Percentiles rank a stretch among this genome's conserved stretches.
Evolutionary conservation across 23 red algal genomes (phyloP).

Genomic region (Gracilariopsis chorda): DNA sequence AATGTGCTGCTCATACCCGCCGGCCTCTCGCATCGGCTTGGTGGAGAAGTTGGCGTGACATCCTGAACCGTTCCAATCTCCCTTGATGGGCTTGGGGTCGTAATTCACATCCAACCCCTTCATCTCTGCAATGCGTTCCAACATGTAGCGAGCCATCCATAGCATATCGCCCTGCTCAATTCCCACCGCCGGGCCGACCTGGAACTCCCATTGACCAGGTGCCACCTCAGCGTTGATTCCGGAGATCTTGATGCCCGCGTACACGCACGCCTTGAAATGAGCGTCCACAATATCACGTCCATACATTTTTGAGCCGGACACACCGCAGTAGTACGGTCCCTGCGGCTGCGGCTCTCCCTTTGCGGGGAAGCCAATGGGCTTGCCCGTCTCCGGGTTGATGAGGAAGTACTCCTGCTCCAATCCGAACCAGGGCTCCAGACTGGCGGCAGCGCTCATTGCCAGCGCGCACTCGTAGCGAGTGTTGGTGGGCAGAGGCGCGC

Average conservation of each 20-base stretch:
- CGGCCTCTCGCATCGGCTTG: conserved; percentile 83
- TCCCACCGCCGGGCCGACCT: conserved; percentile 84
- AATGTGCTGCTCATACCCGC: conserved; percentile 84
- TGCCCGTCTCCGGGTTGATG: conserved; percentile 63
- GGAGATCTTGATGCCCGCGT: conserved; percentile 90
- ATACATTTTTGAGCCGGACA: conserved; percentile 74
- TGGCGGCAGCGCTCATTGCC: conserved; percentile 61
- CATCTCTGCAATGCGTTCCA: conserved; percentile 87
- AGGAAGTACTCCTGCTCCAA: conserved; percentile 99
- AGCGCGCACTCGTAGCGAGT: conserved; percentile 67
- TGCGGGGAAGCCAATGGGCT: conserved; percentile 86
- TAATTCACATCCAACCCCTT: conserved; percentile 73
- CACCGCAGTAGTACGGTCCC: conserved; percentile 93
- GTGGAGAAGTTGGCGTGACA: conserved; percentile 99
- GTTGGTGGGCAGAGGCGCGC: conserved; percentile 86
- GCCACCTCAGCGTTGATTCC: conserved; percentile 98
- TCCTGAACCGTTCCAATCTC: conserved; percentile 98
- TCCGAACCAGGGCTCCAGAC: conserved; percentile 93
- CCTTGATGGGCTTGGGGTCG: conserved; percentile 83
- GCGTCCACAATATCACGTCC: conserved; percentile 90
- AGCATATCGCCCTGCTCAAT: conserved; percentile 91
- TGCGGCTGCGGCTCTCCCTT: conserved; percentile 86
- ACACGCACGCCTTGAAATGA: conserved; percentile 96
- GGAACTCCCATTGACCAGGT: conserved; percentile 97
- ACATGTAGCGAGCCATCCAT: conserved; percentile 93